Conservation (phyloP, 257 asterid genomes). For the Nicotiana knightiana region DNA sequence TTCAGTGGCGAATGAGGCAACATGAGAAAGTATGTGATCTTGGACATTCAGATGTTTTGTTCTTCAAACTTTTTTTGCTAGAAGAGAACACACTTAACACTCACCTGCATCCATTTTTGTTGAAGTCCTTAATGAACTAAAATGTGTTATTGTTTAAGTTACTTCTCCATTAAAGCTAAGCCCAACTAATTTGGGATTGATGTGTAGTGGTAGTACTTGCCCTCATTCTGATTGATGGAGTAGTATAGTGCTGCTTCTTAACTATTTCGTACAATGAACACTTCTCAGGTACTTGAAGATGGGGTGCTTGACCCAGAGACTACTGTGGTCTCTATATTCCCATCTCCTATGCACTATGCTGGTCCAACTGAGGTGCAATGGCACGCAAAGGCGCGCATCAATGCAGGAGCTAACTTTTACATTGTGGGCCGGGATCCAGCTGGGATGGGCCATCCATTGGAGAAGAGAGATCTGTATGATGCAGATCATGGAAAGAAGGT, state of each 20-base stretch:
- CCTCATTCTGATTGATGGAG: not conserved
- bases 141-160: not conserved
- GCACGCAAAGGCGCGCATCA: conserved; percentile 98
- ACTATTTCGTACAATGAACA: not conserved
- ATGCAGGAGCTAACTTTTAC: conserved; percentile 92
- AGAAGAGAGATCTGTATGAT: conserved; percentile 82
- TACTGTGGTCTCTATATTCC: conserved; percentile 87
- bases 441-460: conserved; percentile 89
- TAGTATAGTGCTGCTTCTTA: not conserved
- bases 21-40: conserved; percentile 73
- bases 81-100: not conserved
- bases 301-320: conserved; percentile 91
- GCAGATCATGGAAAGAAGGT: conserved; percentile 99
- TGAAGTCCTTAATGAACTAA: not conserved
- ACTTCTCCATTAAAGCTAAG: not conserved
- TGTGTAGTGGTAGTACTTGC: not conserved
- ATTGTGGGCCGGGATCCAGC: conserved; percentile 95
- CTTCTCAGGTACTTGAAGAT: conserved; percentile 73
- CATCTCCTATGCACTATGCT: conserved; percentile 97
- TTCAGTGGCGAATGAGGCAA: conserved; percentile 89
- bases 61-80: not conserved
- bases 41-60: not conserved
- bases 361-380: conserved; percentile 98
- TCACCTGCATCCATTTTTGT: not conserved
- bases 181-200: not conserved